Base-by-base conservation (phyloP, 1,139 yeast species). In the Debaryomycetaceae sp. region DNA sequence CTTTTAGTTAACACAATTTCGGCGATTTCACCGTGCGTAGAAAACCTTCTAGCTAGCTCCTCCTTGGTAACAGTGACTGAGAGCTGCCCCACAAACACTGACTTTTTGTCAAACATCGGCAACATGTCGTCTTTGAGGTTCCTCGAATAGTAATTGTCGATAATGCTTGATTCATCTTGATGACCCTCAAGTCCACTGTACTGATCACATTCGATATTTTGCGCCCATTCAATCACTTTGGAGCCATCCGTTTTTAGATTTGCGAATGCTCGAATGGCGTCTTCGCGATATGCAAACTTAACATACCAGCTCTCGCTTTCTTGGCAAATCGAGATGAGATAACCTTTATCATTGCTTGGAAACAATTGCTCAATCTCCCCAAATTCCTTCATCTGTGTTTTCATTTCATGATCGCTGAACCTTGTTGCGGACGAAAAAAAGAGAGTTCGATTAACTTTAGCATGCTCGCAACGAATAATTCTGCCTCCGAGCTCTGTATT, bases 221-320 rank as follows among this genome's bases (percentile, higher is more conserved):
- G 89, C 0, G 93, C 86, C 95, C 95, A 85, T 45, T 82, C 86
- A 24, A 81, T 83, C 23, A 61, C 57, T 68, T 76, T 78, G 16
- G 57, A 52, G 2, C 65, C 56, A 28, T 62, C 65, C 22, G 72
- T 66, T 38, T 82, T 71, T 38, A 83, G 65, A 44, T 68, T 72
- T 1, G 93, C 89, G 62, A 76, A 88, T 0, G 95, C 95, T 45
- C 81, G 70, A 30, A 86, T 84, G 2, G 96, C 96, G 54, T 89
- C 96, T 51, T 85, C 95, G 30, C 96, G 75, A 49, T 75, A 86
- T 2, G 77, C 86, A 59, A 79, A 88, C 46, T 84, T 83, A 39
- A 83, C 75, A 48, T 81, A 85, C 95, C 95, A 88, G 25, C 73
- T 71, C 30, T 58, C 63, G 14, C 43, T 40, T 11, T 35, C 33